Percentiles rank a stretch among this genome's conserved stretches.
Evolutionary conservation across 164 flowering plant species (phyloP).

Genomic region (Stephania japonica): DNA sequence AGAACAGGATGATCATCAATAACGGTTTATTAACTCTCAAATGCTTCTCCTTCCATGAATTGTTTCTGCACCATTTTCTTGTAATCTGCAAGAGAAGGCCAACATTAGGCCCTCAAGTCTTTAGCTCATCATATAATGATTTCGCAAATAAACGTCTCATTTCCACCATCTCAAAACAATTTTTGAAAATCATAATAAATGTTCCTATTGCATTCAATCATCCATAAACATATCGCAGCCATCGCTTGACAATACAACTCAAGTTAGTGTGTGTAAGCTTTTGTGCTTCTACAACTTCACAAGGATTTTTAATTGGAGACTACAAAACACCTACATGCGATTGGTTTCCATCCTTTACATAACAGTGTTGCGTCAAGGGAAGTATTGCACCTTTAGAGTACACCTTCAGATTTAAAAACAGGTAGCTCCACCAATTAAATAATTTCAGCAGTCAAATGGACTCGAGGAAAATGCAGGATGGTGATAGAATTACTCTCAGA

Average conservation of each 20-base stretch:
- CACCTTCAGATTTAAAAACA: not conserved
- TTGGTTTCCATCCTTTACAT: not conserved
- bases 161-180: too few species aligned
- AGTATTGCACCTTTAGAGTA: not conserved
- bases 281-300: not conserved
- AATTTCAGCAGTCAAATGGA: not conserved
- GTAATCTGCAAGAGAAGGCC: slow-evolving; percentile 38
- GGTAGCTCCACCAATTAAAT: not conserved
- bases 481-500: not conserved
- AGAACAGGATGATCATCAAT: not conserved
- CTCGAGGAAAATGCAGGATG: not conserved
- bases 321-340: not conserved
- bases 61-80: slow-evolving; percentile 55
- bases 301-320: not conserved
- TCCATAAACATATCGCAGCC: too few species aligned
- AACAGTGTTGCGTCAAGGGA: not conserved
- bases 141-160: too few species aligned
- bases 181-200: too few species aligned
- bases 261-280: not conserved
- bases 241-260: not conserved
- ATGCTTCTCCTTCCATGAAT: slow-evolving; percentile 38
- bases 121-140: too few species aligned
- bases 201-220: not conserved
- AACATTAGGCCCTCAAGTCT: too few species aligned
- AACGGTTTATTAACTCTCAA: slow-evolving; percentile 32